Conservation (phyloP, 352 stramenopile species). For the Globisporangium cylindrosporum region DNA sequence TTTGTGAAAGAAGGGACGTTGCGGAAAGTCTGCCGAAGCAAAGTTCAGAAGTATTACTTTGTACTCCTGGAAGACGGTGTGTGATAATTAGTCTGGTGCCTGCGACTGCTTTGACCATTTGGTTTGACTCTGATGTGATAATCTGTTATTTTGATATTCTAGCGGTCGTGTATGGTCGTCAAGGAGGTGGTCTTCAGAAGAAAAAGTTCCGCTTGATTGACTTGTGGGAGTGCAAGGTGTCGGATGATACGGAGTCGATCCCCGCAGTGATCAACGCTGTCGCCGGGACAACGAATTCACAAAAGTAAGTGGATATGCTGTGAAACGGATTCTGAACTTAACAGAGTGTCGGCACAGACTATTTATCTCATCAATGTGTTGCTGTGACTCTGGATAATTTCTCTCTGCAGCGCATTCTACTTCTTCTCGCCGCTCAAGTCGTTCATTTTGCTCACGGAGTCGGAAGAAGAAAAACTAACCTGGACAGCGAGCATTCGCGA, state of each 20-base stretch:
- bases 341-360: background rate
- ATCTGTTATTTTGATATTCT: background rate
- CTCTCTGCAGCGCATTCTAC: constrained; percentile 60
- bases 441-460: constrained; percentile 77
- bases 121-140: background rate
- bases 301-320: constrained; percentile 39
- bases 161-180: constrained; percentile 75
- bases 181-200: constrained; percentile 58
- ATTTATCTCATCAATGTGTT: background rate
- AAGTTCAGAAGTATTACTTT: constrained; percentile 84
- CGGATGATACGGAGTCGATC: constrained; percentile 63
- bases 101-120: background rate
- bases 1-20: constrained; percentile 79
- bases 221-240: constrained; percentile 76
- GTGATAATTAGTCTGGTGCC: constrained; percentile 12
- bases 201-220: constrained; percentile 83
- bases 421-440: constrained; percentile 87
- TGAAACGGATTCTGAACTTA: background rate
- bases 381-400: background rate
- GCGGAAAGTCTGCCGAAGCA: constrained; percentile 84
- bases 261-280: constrained; percentile 65
- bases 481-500: constrained; percentile 71
- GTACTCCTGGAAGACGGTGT: constrained; percentile 80
- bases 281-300: constrained; percentile 38
- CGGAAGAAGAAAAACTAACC: constrained; percentile 50